Evolutionary conservation across 2,329 filamentous ascomycete species (phyloP), one percentile per base, ranked within the genome.

Genomic region (Furcasterigmium furcatum): DNA sequence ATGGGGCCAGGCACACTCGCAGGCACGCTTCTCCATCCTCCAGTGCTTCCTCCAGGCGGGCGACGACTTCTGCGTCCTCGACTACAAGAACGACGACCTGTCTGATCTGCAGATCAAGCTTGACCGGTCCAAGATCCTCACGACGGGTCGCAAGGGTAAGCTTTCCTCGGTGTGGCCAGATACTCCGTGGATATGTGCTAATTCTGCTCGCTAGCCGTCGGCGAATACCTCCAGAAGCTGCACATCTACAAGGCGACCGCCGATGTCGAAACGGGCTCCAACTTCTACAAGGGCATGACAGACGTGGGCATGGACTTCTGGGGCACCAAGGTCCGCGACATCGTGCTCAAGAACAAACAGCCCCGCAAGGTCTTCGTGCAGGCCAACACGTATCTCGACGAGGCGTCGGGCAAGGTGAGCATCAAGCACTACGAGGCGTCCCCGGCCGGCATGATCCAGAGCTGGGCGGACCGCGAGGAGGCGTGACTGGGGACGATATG

Each of bases 361-460:
- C 87, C 88, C n/a, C 73, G 87, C 48, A 91, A 91, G 73, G 85
- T 96, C 38, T 96, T 95, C 70, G 90, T 96, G 44, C 91, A 96
- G 72, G 90, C 89, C 48, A 97, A 95, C 66, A 96, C 92, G 1
- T 77, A 84, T 46, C 61, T 94, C 34, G 81, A 86, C 50, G 77
- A 81, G 62, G 70, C 77, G 12, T 80, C 77, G 1, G 88, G 87
- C 46, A 79, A 84, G 62, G 88, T 95, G 24, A 77, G 74, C 13
- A 67, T 96, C 65, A 88, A 85, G 70, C 90, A 96, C 70, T 96
- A 96, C 66, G 88, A 95, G 55, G 78, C 91, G 1, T 88, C 82
- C 6, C 72, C 85, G 7, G 80, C 87, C 64, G 91, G 91, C 6
- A 84, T 97, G 73, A 85, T 95, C 50, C 77, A 88, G 73, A 94